A percentile compares a stretch with the other conserved stretches of the same genome.
These are phyloP conservation scores for Colletotrichum sp. DNA, from an alignment of 2,329 filamentous ascomycete species.

Conservation along the genomic window DNA sequence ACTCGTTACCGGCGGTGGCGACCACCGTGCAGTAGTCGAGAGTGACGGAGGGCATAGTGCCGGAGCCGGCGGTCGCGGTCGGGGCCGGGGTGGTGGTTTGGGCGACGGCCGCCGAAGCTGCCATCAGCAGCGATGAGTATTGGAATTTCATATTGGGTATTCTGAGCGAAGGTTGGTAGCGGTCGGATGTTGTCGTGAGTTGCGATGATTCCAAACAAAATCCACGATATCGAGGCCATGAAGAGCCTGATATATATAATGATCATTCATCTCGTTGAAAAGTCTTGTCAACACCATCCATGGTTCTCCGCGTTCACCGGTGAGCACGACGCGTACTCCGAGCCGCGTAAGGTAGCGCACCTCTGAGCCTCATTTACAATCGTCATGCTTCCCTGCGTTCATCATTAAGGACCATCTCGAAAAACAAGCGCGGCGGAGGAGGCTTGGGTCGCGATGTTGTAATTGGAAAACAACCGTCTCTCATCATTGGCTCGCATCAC, in stretches of 20 bases:
- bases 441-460: background rate
- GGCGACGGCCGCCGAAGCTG: background rate
- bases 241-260: background rate
- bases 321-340: background rate
- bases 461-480: background rate
- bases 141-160: background rate
- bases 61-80: background rate
- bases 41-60: background rate
- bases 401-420: background rate
- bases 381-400: background rate
- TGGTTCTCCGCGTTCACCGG: background rate
- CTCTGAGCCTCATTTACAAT: background rate
- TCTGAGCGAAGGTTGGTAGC: background rate
- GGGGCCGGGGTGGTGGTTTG: background rate
- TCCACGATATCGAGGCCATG: background rate
- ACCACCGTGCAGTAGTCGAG: conserved; percentile 4
- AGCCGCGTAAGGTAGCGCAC: background rate
- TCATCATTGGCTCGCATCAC: background rate
- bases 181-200: background rate
- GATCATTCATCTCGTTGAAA: background rate
- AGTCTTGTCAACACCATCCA: background rate
- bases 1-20: background rate
- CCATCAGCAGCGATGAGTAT: background rate
- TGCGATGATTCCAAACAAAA: background rate
- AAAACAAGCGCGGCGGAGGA: background rate